Evolutionary conservation across 495 filamentous ascomycete genomes (phyloP).

Genomic region (Cladorrhinum samala): DNA sequence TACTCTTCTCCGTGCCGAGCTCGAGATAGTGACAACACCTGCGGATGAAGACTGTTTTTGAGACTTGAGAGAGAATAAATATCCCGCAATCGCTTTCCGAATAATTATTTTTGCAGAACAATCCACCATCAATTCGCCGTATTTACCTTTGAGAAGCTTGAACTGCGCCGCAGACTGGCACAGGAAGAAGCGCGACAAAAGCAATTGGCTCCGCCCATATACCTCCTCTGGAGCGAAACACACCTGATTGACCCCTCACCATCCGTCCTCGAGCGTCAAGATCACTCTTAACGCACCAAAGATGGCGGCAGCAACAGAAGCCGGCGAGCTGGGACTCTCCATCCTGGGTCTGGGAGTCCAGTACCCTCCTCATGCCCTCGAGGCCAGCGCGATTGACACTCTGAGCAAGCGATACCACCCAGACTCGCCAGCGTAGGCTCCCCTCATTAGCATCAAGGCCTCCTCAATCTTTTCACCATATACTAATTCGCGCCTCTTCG

Average conservation of each 20-base stretch:
- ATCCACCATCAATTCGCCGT: too few species aligned
- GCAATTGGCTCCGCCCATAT: too few species aligned
- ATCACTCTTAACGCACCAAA: not conserved
- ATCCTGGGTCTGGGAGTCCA: slow-evolving; percentile 44
- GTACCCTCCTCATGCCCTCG: slow-evolving; percentile 45
- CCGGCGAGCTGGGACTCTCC: slow-evolving; percentile 42
- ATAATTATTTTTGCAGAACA: too few species aligned
- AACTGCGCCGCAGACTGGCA: not conserved
- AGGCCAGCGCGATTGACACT: slow-evolving; percentile 32
- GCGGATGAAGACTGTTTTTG: too few species aligned
- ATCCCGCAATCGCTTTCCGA: too few species aligned
- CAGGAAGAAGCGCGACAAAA: not conserved
- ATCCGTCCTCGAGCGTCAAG: not conserved
- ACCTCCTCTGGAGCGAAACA: not conserved
- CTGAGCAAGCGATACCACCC: slow-evolving; percentile 44
- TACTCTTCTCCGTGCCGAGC: too few species aligned
- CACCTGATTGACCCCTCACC: slow-evolving; percentile 12
- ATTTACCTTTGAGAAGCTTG: too few species aligned
- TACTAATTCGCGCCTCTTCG: not conserved
- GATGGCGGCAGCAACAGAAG: slow-evolving; percentile 20
- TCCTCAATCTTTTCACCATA: not conserved
- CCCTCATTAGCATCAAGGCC: not conserved
- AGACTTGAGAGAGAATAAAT: too few species aligned
- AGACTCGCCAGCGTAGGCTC: slow-evolving; percentile 43
- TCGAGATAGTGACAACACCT: too few species aligned